Evolutionary conservation across 768 basidiomycete genomes (phyloP).

Genomic region (Brasilioporus rufonigricans): DNA sequence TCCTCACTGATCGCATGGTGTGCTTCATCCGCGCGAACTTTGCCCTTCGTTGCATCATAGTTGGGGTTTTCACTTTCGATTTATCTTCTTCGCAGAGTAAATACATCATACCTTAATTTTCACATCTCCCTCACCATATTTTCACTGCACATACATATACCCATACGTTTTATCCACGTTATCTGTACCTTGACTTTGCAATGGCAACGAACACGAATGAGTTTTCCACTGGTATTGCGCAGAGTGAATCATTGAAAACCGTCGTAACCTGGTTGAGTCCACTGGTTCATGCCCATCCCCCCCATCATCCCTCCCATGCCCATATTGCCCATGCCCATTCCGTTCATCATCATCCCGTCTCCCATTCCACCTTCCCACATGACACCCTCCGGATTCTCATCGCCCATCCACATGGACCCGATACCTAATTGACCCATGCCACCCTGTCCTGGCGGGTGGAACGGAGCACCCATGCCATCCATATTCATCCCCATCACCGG

Average conservation of each 20-base stretch:
- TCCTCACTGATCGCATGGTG: slow-evolving; percentile 17
- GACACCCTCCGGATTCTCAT: slow-evolving; percentile 29
- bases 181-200: slow-evolving; percentile 3
- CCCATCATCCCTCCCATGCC: slow-evolving; percentile 34
- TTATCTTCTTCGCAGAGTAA: slow-evolving; percentile 44
- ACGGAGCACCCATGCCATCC: slow-evolving; percentile 34
- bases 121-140: slow-evolving; percentile 21
- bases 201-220: background rate
- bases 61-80: too few relatives aligned
- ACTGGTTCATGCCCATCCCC: slow-evolving; percentile 40
- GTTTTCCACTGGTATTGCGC: background rate
- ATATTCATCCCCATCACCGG: slow-evolving; percentile 46
- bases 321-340: slow-evolving; percentile 35
- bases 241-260: slow-evolving; percentile 26
- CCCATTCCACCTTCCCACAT: slow-evolving; percentile 40
- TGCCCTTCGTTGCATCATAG: slow-evolving; percentile 8
- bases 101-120: slow-evolving; percentile 36
- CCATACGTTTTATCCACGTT: slow-evolving; percentile 14
- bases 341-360: slow-evolving; percentile 44
- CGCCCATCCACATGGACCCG: slow-evolving; percentile 36
- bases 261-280: slow-evolving; percentile 35
- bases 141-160: slow-evolving; percentile 28
- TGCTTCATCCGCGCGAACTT: background rate
- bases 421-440: slow-evolving; percentile 24
- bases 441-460: slow-evolving; percentile 18